A percentile compares a stretch with the other conserved stretches of the same genome.
Evolutionary conservation across 2,329 filamentous ascomycete species (phyloP).

Genomic region (Nothomitra cinnamomea): DNA sequence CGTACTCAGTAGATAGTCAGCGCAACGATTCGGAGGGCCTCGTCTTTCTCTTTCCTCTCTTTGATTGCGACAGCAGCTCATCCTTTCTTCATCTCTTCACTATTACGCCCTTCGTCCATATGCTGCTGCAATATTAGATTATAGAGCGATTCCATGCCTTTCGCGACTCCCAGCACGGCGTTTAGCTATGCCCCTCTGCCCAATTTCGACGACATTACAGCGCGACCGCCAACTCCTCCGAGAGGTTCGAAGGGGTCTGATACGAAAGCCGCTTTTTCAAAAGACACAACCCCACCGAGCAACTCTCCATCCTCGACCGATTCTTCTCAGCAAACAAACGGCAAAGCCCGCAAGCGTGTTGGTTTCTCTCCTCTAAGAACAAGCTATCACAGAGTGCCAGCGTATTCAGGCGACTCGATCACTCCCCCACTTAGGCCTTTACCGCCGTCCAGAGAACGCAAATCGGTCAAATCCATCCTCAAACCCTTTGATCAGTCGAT

Average conservation of each 20-base stretch:
- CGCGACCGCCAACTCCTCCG: slow-evolving; percentile 39
- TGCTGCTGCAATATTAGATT: neutral
- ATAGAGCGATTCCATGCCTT: slow-evolving; percentile 2
- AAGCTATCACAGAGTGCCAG: slow-evolving; percentile 30
- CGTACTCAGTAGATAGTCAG: too few species aligned
- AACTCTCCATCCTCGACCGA: slow-evolving; percentile 26
- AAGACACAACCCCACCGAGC: slow-evolving; percentile 19
- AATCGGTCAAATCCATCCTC: slow-evolving; percentile 58
- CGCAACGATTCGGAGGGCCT: neutral
- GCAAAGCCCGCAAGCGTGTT: slow-evolving; percentile 35
- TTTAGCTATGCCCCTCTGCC: slow-evolving; percentile 1
- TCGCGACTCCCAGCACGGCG: neutral
- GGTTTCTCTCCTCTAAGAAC: slow-evolving; percentile 40
- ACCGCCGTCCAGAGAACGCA: slow-evolving; percentile 32
- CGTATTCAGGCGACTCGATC: slow-evolving; percentile 19
- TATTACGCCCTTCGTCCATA: neutral
- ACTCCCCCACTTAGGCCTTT: slow-evolving; percentile 29
- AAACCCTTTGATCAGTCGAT: slow-evolving; percentile 41
- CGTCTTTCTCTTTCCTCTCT: neutral
- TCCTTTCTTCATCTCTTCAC: neutral
- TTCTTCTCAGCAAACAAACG: neutral
- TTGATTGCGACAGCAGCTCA: too few species aligned
- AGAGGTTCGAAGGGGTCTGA: slow-evolving; percentile 24
- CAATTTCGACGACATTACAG: slow-evolving; percentile 28
- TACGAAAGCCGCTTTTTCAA: neutral